Conservation (phyloP, 805 yeast genomes). For the Wickerhamiella cacticola region DNA sequence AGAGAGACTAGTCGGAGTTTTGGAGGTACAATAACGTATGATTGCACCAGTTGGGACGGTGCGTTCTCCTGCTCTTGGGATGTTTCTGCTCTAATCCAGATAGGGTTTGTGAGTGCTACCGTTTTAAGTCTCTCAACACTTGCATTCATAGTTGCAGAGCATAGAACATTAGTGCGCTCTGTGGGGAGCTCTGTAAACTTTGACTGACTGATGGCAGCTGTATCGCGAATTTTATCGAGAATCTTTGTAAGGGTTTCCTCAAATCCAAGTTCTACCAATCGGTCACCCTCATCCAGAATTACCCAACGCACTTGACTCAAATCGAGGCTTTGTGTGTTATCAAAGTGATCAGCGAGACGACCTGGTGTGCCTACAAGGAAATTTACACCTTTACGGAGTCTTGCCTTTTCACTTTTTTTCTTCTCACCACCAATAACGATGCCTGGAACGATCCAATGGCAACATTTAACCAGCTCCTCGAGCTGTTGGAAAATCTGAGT, state of each 20-base stretch:
- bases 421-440: conserved; percentile 97
- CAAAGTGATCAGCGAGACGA: conserved; percentile 85
- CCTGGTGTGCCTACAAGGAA: conserved; percentile 98
- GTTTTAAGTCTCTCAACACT: conserved; percentile 73
- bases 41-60: conserved; percentile 84
- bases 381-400: conserved; percentile 90
- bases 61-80: conserved; percentile 37
- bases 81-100: conserved; percentile 41
- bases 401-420: conserved; percentile 91
- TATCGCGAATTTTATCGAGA: conserved; percentile 43
- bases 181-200: conserved; percentile 41
- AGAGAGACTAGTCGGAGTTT: conserved; percentile 77
- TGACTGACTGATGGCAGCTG: conserved; percentile 29
- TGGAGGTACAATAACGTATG: conserved; percentile 77
- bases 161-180: conserved; percentile 62
- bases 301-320: conserved; percentile 68
- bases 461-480: conserved; percentile 57
- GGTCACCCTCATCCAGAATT: conserved; percentile 94
- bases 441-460: conserved; percentile 88
- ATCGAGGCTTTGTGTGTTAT: conserved; percentile 68
- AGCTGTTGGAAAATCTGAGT: conserved; percentile 76
- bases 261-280: conserved; percentile 89
- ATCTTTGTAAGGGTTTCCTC: conserved; percentile 83
- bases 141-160: conserved; percentile 88
- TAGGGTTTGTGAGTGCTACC: conserved; percentile 59